Evolutionary conservation across 495 filamentous ascomycete species (phyloP).

Genomic region (Xylaria curta): DNA sequence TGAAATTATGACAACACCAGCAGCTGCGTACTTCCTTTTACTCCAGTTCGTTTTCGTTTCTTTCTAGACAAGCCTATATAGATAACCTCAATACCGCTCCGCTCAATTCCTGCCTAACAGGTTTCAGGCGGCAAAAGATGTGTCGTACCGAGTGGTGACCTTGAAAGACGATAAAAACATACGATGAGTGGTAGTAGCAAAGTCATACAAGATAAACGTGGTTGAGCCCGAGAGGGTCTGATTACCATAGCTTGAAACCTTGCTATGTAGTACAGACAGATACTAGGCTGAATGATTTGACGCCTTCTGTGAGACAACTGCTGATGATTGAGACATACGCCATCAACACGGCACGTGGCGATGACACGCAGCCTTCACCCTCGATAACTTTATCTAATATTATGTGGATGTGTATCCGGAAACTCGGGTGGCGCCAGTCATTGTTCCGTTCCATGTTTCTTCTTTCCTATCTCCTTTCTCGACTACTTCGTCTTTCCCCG

Average conservation of each 20-base stretch:
- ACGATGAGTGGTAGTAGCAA: neutral
- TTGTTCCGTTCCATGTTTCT: neutral
- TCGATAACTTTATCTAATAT: neutral
- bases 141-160: neutral
- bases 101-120: neutral
- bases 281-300: neutral
- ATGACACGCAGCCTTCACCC: neutral
- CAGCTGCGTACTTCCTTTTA: neutral
- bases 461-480: neutral
- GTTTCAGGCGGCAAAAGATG: neutral
- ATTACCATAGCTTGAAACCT: neutral
- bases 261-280: neutral
- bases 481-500: neutral
- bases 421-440: neutral
- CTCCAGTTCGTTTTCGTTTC: neutral
- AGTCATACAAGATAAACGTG: neutral
- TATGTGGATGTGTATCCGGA: neutral
- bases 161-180: neutral
- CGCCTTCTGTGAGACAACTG: neutral
- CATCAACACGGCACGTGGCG: neutral
- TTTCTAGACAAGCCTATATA: neutral
- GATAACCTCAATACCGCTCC: neutral
- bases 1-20: neutral
- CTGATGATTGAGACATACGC: neutral
- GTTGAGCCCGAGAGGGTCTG: neutral